phyloP scores from a whole-genome alignment of 352 stramenopile species.

The Globisporangium nodosum region DNA sequence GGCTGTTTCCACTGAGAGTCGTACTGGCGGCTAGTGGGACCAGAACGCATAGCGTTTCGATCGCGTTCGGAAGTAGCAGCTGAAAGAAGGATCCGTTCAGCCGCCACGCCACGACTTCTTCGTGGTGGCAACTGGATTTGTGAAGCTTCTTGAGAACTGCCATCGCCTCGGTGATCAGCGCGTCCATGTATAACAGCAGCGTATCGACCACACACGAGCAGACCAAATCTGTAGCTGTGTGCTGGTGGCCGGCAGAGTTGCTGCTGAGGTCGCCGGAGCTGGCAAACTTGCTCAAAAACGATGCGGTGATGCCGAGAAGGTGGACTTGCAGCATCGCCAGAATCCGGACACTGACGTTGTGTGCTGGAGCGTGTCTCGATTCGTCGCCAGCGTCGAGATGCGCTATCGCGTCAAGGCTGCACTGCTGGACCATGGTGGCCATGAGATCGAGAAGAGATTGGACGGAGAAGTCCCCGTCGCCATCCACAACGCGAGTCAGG shows the following conservation, averaged over 20 bases:
- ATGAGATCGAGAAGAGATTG: conserved; percentile 7
- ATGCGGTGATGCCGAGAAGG: conserved; percentile 24
- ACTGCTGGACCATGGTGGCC: conserved; percentile 6
- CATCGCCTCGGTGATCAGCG: conserved; percentile 25
- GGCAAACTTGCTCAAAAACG: not conserved
- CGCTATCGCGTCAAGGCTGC: conserved; percentile 7
- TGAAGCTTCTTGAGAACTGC: conserved; percentile 41
- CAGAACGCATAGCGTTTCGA: conserved; percentile 40
- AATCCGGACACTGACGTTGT: conserved; percentile 15
- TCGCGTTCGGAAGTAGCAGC: conserved; percentile 29
- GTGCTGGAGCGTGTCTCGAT: not conserved
- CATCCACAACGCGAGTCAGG: not conserved
- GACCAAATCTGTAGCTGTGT: not conserved
- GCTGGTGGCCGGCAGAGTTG: not conserved
- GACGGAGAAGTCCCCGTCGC: not conserved
- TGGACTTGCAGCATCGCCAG: conserved; percentile 36
- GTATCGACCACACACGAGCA: conserved; percentile 19
- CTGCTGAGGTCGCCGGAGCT: not conserved
- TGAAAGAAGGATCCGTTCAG: conserved; percentile 52
- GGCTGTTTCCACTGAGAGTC: not conserved
- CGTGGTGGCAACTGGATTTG: conserved; percentile 45
- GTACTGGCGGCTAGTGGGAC: not conserved
- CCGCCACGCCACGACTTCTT: conserved; percentile 38
- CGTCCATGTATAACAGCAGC: conserved; percentile 36
- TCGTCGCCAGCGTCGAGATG: conserved; percentile 3